Evolutionary conservation across 2,329 filamentous ascomycete species (phyloP).

Genomic region (Phaeoacremonium minimum): DNA sequence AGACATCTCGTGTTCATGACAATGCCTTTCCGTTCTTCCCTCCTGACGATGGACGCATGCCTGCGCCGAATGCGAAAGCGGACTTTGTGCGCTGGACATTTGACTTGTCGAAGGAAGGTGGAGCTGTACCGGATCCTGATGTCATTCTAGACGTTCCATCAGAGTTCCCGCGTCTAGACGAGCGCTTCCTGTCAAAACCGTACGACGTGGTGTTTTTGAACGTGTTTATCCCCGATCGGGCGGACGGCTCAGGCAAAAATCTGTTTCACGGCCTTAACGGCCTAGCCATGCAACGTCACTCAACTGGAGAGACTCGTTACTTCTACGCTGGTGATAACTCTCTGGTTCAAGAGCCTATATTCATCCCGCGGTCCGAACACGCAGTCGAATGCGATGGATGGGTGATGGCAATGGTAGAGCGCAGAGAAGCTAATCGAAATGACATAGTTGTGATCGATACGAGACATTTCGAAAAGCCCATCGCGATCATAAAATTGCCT

Average conservation of each 20-base stretch:
- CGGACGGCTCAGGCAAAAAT: neutral
- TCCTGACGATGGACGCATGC: conserved; percentile 22
- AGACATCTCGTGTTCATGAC: conserved; percentile 30
- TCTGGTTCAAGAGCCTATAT: conserved; percentile 37
- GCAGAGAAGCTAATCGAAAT: conserved; percentile 19
- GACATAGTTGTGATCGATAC: conserved; percentile 37
- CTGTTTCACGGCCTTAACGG: conserved; percentile 6
- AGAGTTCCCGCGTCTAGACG: conserved; percentile 40
- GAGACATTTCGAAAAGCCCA: conserved; percentile 25
- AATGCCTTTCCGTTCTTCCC: conserved; percentile 32
- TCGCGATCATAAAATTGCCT: conserved; percentile 34
- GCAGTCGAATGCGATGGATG: conserved; percentile 33
- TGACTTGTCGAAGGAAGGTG: conserved; percentile 23
- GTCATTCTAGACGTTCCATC: conserved; percentile 29
- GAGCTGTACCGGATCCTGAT: conserved; percentile 20
- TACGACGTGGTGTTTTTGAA: conserved; percentile 34
- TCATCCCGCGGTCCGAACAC: conserved; percentile 27
- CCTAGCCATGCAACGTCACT: conserved; percentile 6
- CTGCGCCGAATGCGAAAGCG: conserved; percentile 26
- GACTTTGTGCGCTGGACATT: conserved; percentile 37
- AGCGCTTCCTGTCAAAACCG: conserved; percentile 30
- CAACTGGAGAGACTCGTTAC: conserved; percentile 15
- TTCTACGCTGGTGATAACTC: conserved; percentile 20
- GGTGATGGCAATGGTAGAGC: conserved; percentile 23
- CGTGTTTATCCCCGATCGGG: conserved; percentile 23